Conservation (phyloP, 164 flowering plant species). For the Pachysandra terminalis region DNA sequence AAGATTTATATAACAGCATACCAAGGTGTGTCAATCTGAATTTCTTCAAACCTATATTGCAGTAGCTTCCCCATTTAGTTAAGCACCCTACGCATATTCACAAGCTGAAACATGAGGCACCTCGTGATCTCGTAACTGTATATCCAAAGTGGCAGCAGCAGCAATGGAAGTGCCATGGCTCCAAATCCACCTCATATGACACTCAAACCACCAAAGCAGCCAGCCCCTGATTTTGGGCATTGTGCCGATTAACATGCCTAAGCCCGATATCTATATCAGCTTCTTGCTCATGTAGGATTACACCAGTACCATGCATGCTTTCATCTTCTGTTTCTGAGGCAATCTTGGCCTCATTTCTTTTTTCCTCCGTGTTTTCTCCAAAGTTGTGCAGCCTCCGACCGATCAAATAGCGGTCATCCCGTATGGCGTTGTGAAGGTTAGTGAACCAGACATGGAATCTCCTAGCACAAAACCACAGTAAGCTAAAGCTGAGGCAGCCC, state of each 20-base stretch:
- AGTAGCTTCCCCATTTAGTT: background rate
- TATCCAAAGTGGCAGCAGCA: background rate
- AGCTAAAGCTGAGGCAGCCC: constrained; percentile 73
- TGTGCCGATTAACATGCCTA: constrained; percentile 32
- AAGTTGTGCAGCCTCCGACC: constrained; percentile 93
- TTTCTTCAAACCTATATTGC: background rate
- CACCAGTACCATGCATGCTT: constrained; percentile 15
- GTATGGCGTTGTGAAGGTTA: constrained; percentile 90
- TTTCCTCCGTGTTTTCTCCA: constrained; percentile 45
- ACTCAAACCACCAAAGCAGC: background rate
- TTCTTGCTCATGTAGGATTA: constrained; percentile 30
- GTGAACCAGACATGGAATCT: constrained; percentile 97
- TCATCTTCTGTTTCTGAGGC: constrained; percentile 19
- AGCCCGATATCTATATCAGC: constrained; percentile 56
- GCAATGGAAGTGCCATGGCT: background rate
- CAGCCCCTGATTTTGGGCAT: constrained; percentile 16
- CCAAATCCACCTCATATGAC: background rate
- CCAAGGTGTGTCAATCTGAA: background rate
- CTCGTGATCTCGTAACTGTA: background rate
- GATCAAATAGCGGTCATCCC: constrained; percentile 89
- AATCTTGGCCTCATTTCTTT: constrained; percentile 20
- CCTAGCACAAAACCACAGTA: constrained; percentile 77
- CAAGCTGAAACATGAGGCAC: background rate
- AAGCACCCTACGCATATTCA: background rate
- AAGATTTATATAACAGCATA: background rate